Base-by-base conservation (phyloP, 306 rosid species). In the Alnus rubra region DNA sequence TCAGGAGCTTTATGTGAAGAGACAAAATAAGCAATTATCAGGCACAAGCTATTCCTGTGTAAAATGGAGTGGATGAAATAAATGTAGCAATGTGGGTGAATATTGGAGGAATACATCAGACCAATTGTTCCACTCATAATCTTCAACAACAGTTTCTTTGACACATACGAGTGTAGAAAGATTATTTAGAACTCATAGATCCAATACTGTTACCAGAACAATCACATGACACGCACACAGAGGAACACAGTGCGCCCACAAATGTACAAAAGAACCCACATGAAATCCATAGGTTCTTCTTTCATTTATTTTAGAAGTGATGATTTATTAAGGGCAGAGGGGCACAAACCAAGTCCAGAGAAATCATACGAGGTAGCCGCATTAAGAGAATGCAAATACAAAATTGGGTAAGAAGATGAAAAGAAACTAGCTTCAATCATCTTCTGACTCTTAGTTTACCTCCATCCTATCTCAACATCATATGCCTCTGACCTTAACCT, bases 11-110 rank as follows among this genome's bases (percentile, higher is more conserved):
- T 35, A 64, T 64, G 15, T 64, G 23, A 12, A 75, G 11, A 60
- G 69, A 16, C 56, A 51, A 68, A n/a, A 68, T 5, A 80, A 71
- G 49, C 54, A 39, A 67, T 37, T 67, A 42, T n/a, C 30, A 18
- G 42, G 50, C 15, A 67, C 6, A 64, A 42, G 51, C 72, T 42
- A 4, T 18, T 42, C 72, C 31, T 7, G 14, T 42, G 50, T 42
- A 39, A 33, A 64, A 64, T 64, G 47, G 5, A 33, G 69, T 63
- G 69, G 12, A 64, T 23, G 15, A 64, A 37, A 37, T 16, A 28
- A 64, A 64, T 37, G 70, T 14, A 64, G 47, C 45, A 64, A 15
- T 19, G 35, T 64, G 45, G 70, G 14, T 64, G 3, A 64, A 35
- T 2, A 64, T 64, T 0, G 9, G 48, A 33, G 23, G 28, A 64